Evolutionary conservation across 768 basidiomycete species (phyloP).

Genomic region (Suillus sp.): DNA sequence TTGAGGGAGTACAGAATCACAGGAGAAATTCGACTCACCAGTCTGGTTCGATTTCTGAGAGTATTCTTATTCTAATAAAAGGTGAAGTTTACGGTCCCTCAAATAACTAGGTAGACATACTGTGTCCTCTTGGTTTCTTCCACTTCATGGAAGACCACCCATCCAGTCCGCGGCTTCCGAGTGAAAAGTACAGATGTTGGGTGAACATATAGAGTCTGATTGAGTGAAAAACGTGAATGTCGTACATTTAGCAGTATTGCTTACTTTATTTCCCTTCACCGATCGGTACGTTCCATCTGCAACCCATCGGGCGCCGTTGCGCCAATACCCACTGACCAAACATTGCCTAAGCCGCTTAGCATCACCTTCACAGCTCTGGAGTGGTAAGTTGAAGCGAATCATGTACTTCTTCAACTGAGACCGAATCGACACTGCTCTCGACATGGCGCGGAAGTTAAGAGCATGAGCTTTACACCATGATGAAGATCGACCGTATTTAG

Average conservation of each 20-base stretch:
- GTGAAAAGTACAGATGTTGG: slow-evolving; percentile 95
- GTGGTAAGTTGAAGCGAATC: slow-evolving; percentile 80
- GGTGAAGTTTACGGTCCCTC: slow-evolving; percentile 15
- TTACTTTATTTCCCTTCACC: slow-evolving; percentile 80
- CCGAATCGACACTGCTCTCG: slow-evolving; percentile 90
- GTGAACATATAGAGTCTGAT: slow-evolving; percentile 83
- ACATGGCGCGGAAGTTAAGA: slow-evolving; percentile 91
- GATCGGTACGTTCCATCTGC: slow-evolving; percentile 93
- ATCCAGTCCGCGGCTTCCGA: slow-evolving; percentile 84
- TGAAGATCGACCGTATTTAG: slow-evolving; percentile 77
- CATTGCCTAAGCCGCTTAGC: slow-evolving; percentile 81
- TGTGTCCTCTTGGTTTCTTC: slow-evolving; percentile 96
- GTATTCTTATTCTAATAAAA: slow-evolving; percentile 72
- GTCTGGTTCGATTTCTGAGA: slow-evolving; percentile 94
- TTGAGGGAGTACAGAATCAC: slow-evolving; percentile 10
- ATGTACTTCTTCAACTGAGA: slow-evolving; percentile 96
- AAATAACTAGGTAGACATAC: slow-evolving; percentile 44
- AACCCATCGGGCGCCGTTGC: slow-evolving; percentile 88
- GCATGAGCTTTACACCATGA: slow-evolving; percentile 94
- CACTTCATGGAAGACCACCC: slow-evolving; percentile 95
- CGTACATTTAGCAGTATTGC: slow-evolving; percentile 22
- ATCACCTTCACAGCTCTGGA: slow-evolving; percentile 90
- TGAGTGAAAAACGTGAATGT: slow-evolving; percentile 5
- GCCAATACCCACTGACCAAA: slow-evolving; percentile 90
- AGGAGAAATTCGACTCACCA: slow-evolving; percentile 54